Base-by-base conservation (phyloP, 768 basidiomycete species). In the Lenzites betulinus region DNA sequence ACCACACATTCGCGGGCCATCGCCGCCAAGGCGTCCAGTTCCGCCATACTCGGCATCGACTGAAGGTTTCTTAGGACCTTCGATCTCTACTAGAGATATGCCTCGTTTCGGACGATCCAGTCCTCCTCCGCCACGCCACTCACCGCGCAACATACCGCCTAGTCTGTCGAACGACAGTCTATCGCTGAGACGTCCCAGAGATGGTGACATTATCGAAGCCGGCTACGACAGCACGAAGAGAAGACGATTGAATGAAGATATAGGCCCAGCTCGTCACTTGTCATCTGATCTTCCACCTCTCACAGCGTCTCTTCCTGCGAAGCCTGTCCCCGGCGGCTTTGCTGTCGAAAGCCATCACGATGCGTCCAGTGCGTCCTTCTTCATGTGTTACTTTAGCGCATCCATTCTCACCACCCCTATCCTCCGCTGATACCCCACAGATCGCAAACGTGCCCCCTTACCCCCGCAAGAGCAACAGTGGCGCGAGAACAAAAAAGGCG, bases 381-480 rank as follows among this genome's bases (percentile, higher is more conserved):
- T 3, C n/a, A 9, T 4, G 41, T 15, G 20, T 5, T 2, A n/a
- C 13, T 18, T 28, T 2, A 5, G n/a, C 23, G 11, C 16, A 5
- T 61, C 56, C 68, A 66, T 66, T 70, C 64, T 66, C 67, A 69
- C 71, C 68, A 63, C 66, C 57, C 58, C 42, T 66, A 66, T 22
- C 25, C 6, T 38, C 7, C 67, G 25, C 42, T 20, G 35, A 35
- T 51, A 20, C 46, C 68, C 59, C 64, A 69, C 61, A 66, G 68
- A 66, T 71, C 78, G 74, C 16, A 77, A 71, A 62, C 73, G 82
- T 53, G 67, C 62, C 1, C 82, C 81, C 0, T 70, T 83, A 12
- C 80, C 81, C 2, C 77, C 81, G 12, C 82, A 83, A 67, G 63
- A 66, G 5, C 67, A 71, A 20, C 73, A 74, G 7, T 82, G 79